phyloP scores from a whole-genome alignment of 2,329 filamentous ascomycete genomes.

The Knufia fluminis region DNA sequence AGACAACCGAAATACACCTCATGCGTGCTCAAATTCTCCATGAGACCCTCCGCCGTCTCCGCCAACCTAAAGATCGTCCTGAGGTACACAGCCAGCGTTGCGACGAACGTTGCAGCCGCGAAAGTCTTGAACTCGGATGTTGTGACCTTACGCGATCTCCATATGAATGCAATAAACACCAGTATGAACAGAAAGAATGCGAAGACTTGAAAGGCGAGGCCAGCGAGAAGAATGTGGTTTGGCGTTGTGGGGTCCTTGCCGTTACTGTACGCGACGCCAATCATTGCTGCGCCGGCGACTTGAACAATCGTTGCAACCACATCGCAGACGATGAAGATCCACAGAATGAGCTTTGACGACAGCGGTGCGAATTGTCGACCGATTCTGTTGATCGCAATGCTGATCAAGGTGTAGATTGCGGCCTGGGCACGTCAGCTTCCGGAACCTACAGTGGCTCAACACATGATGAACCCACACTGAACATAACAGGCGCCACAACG shows the following conservation, averaged over 20 bases:
- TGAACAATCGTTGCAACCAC: constrained; percentile 46
- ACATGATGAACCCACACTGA: constrained; percentile 22
- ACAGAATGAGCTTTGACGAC: constrained; percentile 40
- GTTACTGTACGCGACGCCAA: constrained; percentile 42
- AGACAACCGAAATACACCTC: constrained; percentile 47
- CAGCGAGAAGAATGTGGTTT: constrained; percentile 49
- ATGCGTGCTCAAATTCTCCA: constrained; percentile 38
- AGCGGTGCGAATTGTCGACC: constrained; percentile 38
- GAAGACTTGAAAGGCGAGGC: constrained; percentile 47
- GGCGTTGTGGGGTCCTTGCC: constrained; percentile 41
- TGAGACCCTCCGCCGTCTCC: constrained; percentile 45
- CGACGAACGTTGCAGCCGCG: constrained; percentile 33
- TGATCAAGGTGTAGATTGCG: constrained; percentile 47
- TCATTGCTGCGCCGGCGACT: constrained; percentile 46
- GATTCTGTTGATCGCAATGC: constrained; percentile 40
- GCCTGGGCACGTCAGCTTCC: constrained; percentile 29
- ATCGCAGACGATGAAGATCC: constrained; percentile 48
- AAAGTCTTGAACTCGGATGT: constrained; percentile 29
- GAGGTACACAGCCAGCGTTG: constrained; percentile 44
- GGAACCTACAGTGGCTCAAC: background rate
- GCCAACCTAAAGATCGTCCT: constrained; percentile 46
- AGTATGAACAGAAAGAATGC: constrained; percentile 43
- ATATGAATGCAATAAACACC: constrained; percentile 33
- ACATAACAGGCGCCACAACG: constrained; percentile 50
- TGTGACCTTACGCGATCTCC: constrained; percentile 26